Conservation (phyloP, 23 red algal species). For the Gracilaria gracilis region DNA sequence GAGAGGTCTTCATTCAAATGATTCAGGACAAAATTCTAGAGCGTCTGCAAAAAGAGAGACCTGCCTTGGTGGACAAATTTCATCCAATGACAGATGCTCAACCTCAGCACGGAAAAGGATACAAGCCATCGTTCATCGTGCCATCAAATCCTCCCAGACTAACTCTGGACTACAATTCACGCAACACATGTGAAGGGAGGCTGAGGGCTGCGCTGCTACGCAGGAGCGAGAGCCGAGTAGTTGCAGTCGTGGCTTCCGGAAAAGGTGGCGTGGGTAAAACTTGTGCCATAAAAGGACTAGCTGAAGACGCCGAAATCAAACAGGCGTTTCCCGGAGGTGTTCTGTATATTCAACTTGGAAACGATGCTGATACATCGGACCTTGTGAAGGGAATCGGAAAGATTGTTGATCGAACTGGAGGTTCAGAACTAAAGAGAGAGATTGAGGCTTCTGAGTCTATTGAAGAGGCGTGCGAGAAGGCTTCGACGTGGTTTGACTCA, state of each 20-base stretch:
- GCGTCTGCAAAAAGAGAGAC: no score
- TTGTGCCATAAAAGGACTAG: constrained; percentile 6
- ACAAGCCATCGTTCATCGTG: background rate
- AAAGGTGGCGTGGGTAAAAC: constrained; percentile 36
- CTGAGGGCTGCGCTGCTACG: background rate
- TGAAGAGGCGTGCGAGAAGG: background rate
- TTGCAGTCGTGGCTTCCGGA: background rate
- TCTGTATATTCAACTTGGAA: constrained; percentile 11
- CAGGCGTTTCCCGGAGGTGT: constrained; percentile 10
- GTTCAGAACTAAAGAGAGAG: background rate
- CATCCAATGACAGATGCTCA: no score
- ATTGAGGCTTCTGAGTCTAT: background rate
- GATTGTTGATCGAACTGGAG: constrained; percentile 4
- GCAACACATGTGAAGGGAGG: background rate
- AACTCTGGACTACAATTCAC: background rate
- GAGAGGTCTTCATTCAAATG: no score
- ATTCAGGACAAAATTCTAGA: no score
- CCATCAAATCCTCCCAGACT: background rate
- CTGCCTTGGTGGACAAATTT: no score
- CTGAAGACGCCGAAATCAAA: background rate
- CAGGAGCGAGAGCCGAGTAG: background rate
- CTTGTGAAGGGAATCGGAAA: background rate
- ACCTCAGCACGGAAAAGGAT: background rate
- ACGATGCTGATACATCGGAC: background rate
- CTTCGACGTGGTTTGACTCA: constrained; percentile 2